Conservation (phyloP, 225 moss, liverwort and hornwort genomes). For the Physcomitrium patens region DNA sequence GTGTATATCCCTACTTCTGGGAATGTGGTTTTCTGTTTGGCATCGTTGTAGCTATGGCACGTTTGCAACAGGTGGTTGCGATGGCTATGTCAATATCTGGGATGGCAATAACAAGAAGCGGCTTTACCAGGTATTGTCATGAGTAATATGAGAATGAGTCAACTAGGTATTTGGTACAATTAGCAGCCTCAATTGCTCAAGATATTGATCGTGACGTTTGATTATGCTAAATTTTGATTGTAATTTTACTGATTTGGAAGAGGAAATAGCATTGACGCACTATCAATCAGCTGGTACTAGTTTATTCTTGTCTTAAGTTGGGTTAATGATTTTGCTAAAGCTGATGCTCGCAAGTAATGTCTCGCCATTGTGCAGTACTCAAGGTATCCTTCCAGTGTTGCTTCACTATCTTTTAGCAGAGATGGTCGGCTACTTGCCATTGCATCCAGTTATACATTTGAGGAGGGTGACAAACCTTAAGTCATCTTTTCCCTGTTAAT, state of each 20-base stretch:
- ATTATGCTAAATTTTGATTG: background rate
- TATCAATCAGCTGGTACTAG: slow-evolving; percentile 1
- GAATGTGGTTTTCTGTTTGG: slow-evolving; percentile 20
- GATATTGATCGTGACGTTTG: background rate
- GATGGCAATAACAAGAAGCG: slow-evolving; percentile 98
- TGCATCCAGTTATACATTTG: slow-evolving; percentile 96
- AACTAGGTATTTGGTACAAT: background rate
- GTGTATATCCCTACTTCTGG: slow-evolving; percentile 13
- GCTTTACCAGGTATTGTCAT: slow-evolving; percentile 74
- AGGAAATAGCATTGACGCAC: slow-evolving; percentile 10
- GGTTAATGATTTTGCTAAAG: background rate
- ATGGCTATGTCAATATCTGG: slow-evolving; percentile 99
- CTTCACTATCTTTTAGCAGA: slow-evolving; percentile 95
- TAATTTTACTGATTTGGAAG: background rate
- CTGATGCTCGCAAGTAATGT: slow-evolving; percentile 13
- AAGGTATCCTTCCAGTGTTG: slow-evolving; percentile 91
- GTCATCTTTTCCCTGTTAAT: slow-evolving; percentile 15
- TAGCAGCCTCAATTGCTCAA: background rate
- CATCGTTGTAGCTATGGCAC: slow-evolving; percentile 82
- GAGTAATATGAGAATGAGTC: background rate
- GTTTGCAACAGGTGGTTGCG: slow-evolving; percentile 98
- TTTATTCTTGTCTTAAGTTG: background rate
- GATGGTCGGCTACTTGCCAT: slow-evolving; percentile 97
- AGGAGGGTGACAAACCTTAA: slow-evolving; percentile 98
- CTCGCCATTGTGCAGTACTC: slow-evolving; percentile 71